phyloP scores from a whole-genome alignment of 768 basidiomycete genomes.

The Tephrocybe rancida region DNA sequence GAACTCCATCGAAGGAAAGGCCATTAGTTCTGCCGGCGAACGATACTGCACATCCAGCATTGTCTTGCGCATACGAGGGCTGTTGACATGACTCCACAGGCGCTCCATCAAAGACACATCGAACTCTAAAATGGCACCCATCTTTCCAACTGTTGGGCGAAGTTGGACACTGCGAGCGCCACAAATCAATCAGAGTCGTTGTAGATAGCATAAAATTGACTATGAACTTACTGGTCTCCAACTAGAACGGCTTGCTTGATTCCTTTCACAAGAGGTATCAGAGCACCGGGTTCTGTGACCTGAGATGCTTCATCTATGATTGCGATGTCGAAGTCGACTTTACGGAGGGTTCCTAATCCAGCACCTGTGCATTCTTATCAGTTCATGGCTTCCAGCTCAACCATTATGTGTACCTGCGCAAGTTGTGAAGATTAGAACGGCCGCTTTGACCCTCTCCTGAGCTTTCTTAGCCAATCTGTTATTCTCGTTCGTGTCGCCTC shows the following conservation, averaged over 20 bases:
- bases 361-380: conserved; percentile 35
- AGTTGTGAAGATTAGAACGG: conserved; percentile 64
- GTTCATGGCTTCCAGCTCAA: not conserved
- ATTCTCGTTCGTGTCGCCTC: conserved; percentile 65
- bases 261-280: conserved; percentile 72
- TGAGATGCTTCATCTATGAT: conserved; percentile 75
- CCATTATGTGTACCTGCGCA: conserved; percentile 46
- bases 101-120: conserved; percentile 67
- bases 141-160: conserved; percentile 61
- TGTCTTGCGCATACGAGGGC: conserved; percentile 46
- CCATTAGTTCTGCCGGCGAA: conserved; percentile 57
- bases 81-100: conserved; percentile 45
- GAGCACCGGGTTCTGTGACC: conserved; percentile 64
- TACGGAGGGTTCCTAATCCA: conserved; percentile 58
- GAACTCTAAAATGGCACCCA: conserved; percentile 57
- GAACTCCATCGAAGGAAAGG: conserved; percentile 65
- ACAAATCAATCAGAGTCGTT: not conserved
- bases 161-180: conserved; percentile 57
- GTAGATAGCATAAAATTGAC: not conserved
- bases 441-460: conserved; percentile 56
- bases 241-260: conserved; percentile 59
- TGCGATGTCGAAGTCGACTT: conserved; percentile 59
- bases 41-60: conserved; percentile 76
- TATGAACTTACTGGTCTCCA: conserved; percentile 67
- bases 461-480: conserved; percentile 59